A percentile compares a stretch with the other conserved stretches of the same genome.
Conservation (phyloP, 2,329 filamentous ascomycete species). For the Verticillium nonalfalfae region DNA sequence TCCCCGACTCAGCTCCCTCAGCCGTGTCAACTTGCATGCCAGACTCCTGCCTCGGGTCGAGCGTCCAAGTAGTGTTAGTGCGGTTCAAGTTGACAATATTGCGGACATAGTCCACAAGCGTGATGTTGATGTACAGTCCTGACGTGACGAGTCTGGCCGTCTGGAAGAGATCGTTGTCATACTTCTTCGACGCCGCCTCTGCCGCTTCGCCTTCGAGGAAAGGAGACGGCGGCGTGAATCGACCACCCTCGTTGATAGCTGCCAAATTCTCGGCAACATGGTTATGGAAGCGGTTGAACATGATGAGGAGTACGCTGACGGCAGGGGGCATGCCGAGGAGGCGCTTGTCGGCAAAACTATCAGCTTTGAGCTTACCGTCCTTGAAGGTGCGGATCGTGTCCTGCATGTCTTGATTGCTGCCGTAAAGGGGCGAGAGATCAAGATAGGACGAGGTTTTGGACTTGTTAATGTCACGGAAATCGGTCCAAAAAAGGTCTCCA, state of each 20-base stretch:
- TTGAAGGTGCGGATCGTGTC: slow-evolving; percentile 63
- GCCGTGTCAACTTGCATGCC: slow-evolving; percentile 47
- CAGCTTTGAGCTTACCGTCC: slow-evolving; percentile 66
- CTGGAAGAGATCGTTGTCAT: slow-evolving; percentile 74
- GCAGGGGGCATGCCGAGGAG: slow-evolving; percentile 66
- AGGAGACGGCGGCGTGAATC: slow-evolving; percentile 62
- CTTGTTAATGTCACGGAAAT: slow-evolving; percentile 49
- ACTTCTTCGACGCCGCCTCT: slow-evolving; percentile 54
- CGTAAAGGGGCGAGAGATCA: slow-evolving; percentile 66
- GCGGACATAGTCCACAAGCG: slow-evolving; percentile 69
- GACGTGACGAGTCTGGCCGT: slow-evolving; percentile 69
- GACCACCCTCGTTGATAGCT: slow-evolving; percentile 76
- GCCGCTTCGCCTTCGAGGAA: slow-evolving; percentile 41
- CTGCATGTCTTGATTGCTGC: slow-evolving; percentile 60
- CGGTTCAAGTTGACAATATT: slow-evolving; percentile 70
- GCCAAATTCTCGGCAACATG: slow-evolving; percentile 73
- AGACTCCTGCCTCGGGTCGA: slow-evolving; percentile 69
- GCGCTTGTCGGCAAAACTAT: slow-evolving; percentile 65
- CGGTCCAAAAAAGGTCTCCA: slow-evolving; percentile 64
- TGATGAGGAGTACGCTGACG: slow-evolving; percentile 64
- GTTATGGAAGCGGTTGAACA: slow-evolving; percentile 86
- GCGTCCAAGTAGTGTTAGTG: slow-evolving; percentile 58
- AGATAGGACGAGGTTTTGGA: slow-evolving; percentile 67
- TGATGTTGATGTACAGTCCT: slow-evolving; percentile 74
- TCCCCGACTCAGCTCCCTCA: slow-evolving; percentile 58